These are phyloP conservation scores for Mycena amicta DNA, from an alignment of 768 basidiomycete species.

Conservation along the genomic window DNA sequence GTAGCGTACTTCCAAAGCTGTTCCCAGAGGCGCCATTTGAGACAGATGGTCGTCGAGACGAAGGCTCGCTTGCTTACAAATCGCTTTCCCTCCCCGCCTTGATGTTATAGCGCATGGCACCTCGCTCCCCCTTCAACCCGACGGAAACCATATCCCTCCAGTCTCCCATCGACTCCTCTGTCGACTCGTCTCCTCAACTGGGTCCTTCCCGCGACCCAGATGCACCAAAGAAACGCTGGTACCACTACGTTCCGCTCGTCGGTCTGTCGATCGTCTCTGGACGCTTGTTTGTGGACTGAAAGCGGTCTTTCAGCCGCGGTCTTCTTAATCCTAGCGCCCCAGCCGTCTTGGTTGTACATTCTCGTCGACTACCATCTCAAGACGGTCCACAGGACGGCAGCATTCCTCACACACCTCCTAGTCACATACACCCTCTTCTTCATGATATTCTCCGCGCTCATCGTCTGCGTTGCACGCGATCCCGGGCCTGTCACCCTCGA, in stretches of 20 bases:
- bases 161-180: constrained; percentile 17
- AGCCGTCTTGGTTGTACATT: constrained; percentile 71
- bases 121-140: constrained; percentile 17
- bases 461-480: constrained; percentile 71
- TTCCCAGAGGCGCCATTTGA: constrained; percentile 28
- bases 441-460: constrained; percentile 70
- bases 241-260: constrained; percentile 58
- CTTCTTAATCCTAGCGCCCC: constrained; percentile 65
- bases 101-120: constrained; percentile 10
- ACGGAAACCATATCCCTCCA: constrained; percentile 15
- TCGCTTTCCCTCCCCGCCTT: neutral
- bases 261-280: constrained; percentile 37
- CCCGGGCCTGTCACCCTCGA: constrained; percentile 61
- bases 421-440: constrained; percentile 68
- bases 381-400: constrained; percentile 47
- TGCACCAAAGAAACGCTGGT: constrained; percentile 50
- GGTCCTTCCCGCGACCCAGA: constrained; percentile 31
- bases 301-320: constrained; percentile 42
- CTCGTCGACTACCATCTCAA: constrained; percentile 69
- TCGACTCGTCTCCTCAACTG: constrained; percentile 18
- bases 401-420: constrained; percentile 58
- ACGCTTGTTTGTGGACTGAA: neutral
- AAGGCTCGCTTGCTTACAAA: neutral
- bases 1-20: constrained; percentile 34
- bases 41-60: neutral